These are phyloP conservation scores for Botrytis porri DNA, from an alignment of 2,329 filamentous ascomycete genomes.

Conservation along the genomic window DNA sequence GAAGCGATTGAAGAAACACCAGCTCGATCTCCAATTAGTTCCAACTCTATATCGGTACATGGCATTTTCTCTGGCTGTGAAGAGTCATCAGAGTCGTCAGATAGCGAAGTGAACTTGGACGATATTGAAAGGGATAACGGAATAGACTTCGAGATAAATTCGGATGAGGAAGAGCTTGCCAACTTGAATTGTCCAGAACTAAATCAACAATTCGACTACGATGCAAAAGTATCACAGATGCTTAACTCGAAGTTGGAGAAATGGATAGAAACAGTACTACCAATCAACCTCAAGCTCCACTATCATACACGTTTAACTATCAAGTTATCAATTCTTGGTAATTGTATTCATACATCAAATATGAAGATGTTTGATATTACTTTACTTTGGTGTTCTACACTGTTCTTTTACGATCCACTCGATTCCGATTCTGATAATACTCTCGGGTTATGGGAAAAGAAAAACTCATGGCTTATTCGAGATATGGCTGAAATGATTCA, in stretches of 20 bases:
- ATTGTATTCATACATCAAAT: background rate
- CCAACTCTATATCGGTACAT: background rate
- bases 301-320: background rate
- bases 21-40: background rate
- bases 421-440: conserved; percentile 3
- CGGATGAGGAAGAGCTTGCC: conserved; percentile 5
- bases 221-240: background rate
- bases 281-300: background rate
- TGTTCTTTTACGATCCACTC: background rate
- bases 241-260: background rate
- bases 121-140: background rate
- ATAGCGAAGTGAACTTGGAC: background rate
- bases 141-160: background rate
- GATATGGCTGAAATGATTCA: background rate
- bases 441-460: background rate
- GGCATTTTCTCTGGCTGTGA: background rate
- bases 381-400: background rate
- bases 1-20: background rate
- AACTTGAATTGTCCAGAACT: background rate
- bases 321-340: background rate
- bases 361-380: background rate
- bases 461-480: background rate
- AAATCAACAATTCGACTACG: background rate
- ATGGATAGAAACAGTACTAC: background rate
- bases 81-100: background rate